A percentile compares a stretch with the other conserved stretches of the same genome.
Conservation (phyloP, 2,329 filamentous ascomycete species). For the Microsporum canis region DNA sequence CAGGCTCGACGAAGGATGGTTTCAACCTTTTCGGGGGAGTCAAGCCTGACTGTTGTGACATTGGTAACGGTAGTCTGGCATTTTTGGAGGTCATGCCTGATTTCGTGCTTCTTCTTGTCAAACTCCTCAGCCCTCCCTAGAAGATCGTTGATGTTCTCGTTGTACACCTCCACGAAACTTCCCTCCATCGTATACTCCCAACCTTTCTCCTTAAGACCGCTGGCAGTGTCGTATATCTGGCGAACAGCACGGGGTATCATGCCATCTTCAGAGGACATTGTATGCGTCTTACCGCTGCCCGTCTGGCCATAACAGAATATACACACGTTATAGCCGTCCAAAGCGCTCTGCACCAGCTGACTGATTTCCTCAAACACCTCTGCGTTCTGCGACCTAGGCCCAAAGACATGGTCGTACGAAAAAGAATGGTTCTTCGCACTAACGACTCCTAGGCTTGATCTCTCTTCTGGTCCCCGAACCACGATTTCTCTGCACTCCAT, state of each 20-base stretch:
- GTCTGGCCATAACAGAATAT: conserved; percentile 99
- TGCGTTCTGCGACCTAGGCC: conserved; percentile 62
- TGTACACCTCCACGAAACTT: conserved; percentile 95
- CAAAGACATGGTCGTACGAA: conserved; percentile 87
- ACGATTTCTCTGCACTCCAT: conserved; percentile 82
- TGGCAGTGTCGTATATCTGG: conserved; percentile 86
- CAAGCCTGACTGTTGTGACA: conserved; percentile 62
- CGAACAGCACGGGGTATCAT: conserved; percentile 91
- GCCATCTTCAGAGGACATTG: conserved; percentile 82
- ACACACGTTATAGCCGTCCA: conserved; percentile 97
- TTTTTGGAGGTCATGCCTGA: conserved; percentile 70
- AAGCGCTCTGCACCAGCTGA: conserved; percentile 86
- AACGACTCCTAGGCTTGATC: conserved; percentile 64
- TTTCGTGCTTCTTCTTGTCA: conserved; percentile 74
- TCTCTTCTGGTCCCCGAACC: conserved; percentile 71
- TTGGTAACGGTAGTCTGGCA: conserved; percentile 76
- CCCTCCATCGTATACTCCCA: conserved; percentile 94
- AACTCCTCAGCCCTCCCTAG: conserved; percentile 60
- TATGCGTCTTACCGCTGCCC: conserved; percentile 90
- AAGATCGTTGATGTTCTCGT: conserved; percentile 89
- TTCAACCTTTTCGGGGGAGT: conserved; percentile 70
- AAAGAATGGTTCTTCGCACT: conserved; percentile 73
- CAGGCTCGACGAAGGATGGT: conserved; percentile 68
- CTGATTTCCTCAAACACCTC: conserved; percentile 94
- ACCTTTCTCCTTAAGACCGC: conserved; percentile 72